phyloP scores from a whole-genome alignment of 129 eudicot genomes.

The Mikania micrantha region DNA sequence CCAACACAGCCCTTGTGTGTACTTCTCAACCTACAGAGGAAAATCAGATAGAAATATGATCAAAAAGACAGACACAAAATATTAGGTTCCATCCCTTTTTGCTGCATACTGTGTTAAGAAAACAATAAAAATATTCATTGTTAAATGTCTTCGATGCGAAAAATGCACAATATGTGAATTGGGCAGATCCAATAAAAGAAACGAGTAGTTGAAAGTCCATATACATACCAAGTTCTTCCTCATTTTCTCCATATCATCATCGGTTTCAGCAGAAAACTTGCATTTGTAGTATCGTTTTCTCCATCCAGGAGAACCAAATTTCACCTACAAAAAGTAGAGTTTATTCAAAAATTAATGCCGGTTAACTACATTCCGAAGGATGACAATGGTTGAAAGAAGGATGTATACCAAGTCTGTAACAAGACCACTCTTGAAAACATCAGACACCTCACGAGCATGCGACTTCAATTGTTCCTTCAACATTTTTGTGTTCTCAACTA shows the following conservation, averaged over 20 bases:
- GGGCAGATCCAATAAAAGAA: neutral
- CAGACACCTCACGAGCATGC: slow-evolving; percentile 13
- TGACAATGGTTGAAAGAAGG: neutral
- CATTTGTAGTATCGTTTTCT: slow-evolving; percentile 38
- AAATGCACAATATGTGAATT: neutral
- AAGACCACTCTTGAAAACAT: slow-evolving; percentile 32
- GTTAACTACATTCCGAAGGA: neutral
- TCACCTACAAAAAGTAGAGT: slow-evolving; percentile 32
- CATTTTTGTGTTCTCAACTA: slow-evolving; percentile 31
- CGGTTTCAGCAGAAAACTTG: slow-evolving; percentile 42
- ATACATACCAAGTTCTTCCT: slow-evolving; percentile 41
- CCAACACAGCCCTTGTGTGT: slow-evolving; percentile 65
- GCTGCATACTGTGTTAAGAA: neutral
- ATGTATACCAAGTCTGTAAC: slow-evolving; percentile 31
- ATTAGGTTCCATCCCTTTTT: neutral
- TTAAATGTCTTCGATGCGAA: neutral
- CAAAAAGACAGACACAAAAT: neutral
- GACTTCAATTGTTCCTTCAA: slow-evolving; percentile 37
- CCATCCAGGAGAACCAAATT: slow-evolving; percentile 41
- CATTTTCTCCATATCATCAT: slow-evolving; percentile 19
- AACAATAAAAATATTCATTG: neutral
- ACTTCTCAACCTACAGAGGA: slow-evolving; percentile 40
- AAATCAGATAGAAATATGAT: neutral
- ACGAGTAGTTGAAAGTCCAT: neutral
- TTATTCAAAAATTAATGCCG: neutral